Percentiles rank a stretch among this genome's conserved stretches.
Conservation (phyloP, 805 yeast genomes). For the Ascoidea tarda region DNA sequence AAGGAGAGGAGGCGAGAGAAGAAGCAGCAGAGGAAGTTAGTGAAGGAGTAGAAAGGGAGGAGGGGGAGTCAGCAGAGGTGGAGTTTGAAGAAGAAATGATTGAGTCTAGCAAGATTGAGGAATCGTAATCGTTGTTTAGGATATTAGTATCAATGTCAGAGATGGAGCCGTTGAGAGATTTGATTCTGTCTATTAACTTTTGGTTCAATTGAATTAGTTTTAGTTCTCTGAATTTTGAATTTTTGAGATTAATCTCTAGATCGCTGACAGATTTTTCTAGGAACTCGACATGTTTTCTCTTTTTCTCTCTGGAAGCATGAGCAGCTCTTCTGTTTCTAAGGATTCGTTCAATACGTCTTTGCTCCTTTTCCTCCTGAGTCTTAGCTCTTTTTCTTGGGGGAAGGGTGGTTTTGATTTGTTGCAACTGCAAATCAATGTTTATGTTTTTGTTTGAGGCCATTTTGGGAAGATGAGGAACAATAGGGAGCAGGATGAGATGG, state of each 20-base stretch:
- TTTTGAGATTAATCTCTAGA: constrained; percentile 13
- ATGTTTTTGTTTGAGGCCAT: background rate
- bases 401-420: constrained; percentile 30
- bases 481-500: too few species aligned
- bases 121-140: background rate
- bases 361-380: constrained; percentile 95
- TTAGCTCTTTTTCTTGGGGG: constrained; percentile 96
- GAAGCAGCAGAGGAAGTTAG: constrained; percentile 2
- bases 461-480: too few species aligned
- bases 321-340: constrained; percentile 94
- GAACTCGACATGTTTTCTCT: constrained; percentile 80
- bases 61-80: constrained; percentile 1
- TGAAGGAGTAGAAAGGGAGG: constrained; percentile 6
- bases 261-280: constrained; percentile 39
- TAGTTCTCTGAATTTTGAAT: constrained; percentile 5
- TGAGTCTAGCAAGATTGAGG: background rate
- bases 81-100: background rate
- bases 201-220: constrained; percentile 5
- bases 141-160: background rate
- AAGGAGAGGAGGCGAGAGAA: background rate
- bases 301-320: constrained; percentile 93
- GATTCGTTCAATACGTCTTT: constrained; percentile 85
- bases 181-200: constrained; percentile 6
- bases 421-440: constrained; percentile 2
- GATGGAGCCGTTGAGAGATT: constrained; percentile 8